phyloP scores from a whole-genome alignment of 2,329 filamentous ascomycete species.

The Fusarium annulatum region DNA sequence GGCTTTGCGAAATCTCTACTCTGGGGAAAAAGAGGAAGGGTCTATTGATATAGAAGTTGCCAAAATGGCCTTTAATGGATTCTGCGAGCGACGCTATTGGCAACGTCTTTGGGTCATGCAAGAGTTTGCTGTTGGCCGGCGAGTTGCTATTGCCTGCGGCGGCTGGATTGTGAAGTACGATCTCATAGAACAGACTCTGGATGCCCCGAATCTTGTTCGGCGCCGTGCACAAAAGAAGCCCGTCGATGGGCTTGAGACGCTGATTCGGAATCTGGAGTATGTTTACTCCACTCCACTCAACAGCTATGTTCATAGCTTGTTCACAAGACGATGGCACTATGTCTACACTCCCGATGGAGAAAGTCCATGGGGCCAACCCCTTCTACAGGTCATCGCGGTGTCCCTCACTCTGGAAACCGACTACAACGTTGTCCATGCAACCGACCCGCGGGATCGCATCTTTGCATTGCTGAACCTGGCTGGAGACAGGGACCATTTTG shows the following conservation, averaged over 20 bases:
- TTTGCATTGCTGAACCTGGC: not conserved
- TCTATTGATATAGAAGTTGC: not conserved
- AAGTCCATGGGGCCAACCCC: not conserved
- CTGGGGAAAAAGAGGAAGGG: not conserved
- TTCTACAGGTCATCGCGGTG: not conserved
- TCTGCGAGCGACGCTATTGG: not conserved
- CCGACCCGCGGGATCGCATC: not conserved
- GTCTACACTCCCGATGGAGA: not conserved
- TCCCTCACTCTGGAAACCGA: not conserved
- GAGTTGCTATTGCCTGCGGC: not conserved
- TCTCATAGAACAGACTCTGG: not conserved
- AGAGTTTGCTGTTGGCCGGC: not conserved
- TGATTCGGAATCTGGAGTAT: not conserved
- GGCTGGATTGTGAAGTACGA: not conserved
- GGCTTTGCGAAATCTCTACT: not conserved
- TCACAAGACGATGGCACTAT: not conserved
- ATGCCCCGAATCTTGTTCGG: not conserved
- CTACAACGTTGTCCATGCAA: not conserved
- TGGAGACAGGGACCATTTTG: not conserved
- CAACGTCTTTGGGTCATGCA: not conserved
- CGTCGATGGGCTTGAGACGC: not conserved
- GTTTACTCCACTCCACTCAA: not conserved
- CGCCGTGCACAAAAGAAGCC: not conserved
- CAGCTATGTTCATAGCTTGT: not conserved
- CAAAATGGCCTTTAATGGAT: not conserved